A percentile compares a stretch with the other conserved stretches of the same genome.
Conservation (phyloP, 1,139 yeast genomes). For the Suhomyces anneliseae region DNA sequence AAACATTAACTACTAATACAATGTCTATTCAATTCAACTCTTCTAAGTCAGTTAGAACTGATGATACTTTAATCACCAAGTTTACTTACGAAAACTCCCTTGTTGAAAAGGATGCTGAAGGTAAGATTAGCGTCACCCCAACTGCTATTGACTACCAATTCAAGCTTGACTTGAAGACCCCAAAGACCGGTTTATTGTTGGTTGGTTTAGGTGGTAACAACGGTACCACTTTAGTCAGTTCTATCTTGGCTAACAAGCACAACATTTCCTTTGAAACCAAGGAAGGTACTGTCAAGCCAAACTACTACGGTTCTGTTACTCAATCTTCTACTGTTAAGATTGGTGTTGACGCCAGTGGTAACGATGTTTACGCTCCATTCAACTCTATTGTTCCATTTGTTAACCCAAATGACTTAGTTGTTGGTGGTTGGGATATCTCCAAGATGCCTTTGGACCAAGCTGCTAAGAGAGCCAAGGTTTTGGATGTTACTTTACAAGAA, state of each 20-base stretch:
- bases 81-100: slow-evolving; percentile 70
- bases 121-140: slow-evolving; percentile 68
- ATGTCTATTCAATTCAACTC: slow-evolving; percentile 56
- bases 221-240: slow-evolving; percentile 87
- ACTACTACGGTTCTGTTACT: slow-evolving; percentile 95
- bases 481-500: slow-evolving; percentile 81
- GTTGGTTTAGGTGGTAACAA: slow-evolving; percentile 98
- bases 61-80: slow-evolving; percentile 61
- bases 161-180: slow-evolving; percentile 78
- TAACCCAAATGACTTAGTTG: slow-evolving; percentile 84
- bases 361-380: slow-evolving; percentile 92
- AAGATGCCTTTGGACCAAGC: slow-evolving; percentile 71
- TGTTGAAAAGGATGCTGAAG: slow-evolving; percentile 52
- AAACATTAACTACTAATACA: slow-evolving; percentile 1
- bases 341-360: slow-evolving; percentile 79
- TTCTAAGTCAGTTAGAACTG: slow-evolving; percentile 59
- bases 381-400: slow-evolving; percentile 85
- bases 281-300: slow-evolving; percentile 77
- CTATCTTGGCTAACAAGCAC: slow-evolving; percentile 83
- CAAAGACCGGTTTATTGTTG: slow-evolving; percentile 84
- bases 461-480: slow-evolving; percentile 81
- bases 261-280: slow-evolving; percentile 78
- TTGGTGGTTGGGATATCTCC: slow-evolving; percentile 95
- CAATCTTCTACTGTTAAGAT: slow-evolving; percentile 89
- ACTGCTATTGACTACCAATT: slow-evolving; percentile 75